phyloP scores from a whole-genome alignment of 768 basidiomycete genomes.

The Filobasidium floriforme region DNA sequence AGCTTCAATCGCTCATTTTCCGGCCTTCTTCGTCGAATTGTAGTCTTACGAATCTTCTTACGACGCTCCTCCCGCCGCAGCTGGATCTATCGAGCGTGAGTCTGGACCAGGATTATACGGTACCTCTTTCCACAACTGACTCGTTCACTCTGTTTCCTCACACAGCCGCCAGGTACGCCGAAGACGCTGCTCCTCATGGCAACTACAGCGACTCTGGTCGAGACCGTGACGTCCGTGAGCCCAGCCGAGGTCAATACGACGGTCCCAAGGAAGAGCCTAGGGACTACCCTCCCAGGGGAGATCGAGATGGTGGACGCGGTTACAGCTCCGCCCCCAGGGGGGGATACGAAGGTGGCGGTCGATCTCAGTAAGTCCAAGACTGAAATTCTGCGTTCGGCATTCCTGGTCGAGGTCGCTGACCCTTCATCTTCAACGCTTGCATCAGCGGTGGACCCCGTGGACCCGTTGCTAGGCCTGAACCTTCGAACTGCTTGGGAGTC shows the following conservation, averaged over 20 bases:
- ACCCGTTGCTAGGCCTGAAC: slow-evolving; percentile 2
- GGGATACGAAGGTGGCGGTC: neutral
- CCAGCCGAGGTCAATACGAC: neutral
- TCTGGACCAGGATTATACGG: neutral
- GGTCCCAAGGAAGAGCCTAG: neutral
- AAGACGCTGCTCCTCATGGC: neutral
- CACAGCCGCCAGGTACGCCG: neutral
- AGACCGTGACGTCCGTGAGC: neutral
- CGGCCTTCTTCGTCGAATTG: neutral
- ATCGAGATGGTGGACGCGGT: neutral
- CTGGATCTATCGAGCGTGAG: neutral
- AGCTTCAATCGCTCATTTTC: neutral
- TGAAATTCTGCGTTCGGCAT: neutral
- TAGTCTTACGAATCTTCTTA: slow-evolving; percentile 5
- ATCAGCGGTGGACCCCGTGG: neutral
- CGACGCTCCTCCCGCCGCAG: neutral
- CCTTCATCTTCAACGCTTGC: neutral
- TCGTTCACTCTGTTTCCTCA: neutral
- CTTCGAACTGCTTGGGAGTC: slow-evolving; percentile 67
- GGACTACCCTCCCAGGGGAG: slow-evolving; percentile 1
- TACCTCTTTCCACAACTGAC: neutral
- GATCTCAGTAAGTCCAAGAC: neutral
- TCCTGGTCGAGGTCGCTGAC: neutral
- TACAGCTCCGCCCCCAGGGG: neutral
- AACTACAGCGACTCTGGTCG: slow-evolving; percentile 2